Conservation (phyloP, 2,329 filamentous ascomycete genomes). For the Trichoderma brevicompactum region DNA sequence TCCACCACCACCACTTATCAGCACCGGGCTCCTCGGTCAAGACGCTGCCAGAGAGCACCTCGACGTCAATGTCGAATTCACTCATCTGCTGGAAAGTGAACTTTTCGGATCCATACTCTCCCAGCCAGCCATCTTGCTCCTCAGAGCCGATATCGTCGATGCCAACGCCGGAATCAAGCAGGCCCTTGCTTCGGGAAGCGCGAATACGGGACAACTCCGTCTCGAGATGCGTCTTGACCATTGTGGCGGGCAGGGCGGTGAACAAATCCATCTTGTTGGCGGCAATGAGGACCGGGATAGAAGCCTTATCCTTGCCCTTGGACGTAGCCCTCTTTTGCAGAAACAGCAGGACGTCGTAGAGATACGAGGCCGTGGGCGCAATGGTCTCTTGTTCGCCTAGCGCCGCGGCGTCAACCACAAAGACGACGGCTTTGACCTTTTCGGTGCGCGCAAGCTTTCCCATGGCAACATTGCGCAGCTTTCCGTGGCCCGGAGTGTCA, state of each 20-base stretch:
- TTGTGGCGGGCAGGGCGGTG: slow-evolving; percentile 78
- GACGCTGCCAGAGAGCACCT: slow-evolving; percentile 77
- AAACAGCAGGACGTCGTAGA: slow-evolving; percentile 84
- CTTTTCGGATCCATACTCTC: slow-evolving; percentile 74
- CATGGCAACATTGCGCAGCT: slow-evolving; percentile 76
- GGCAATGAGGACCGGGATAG: slow-evolving; percentile 78
- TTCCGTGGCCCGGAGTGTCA: slow-evolving; percentile 95
- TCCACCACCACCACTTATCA: slow-evolving; percentile 89
- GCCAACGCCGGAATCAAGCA: slow-evolving; percentile 80
- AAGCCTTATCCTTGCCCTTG: slow-evolving; percentile 40
- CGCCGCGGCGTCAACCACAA: slow-evolving; percentile 82
- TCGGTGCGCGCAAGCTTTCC: slow-evolving; percentile 49
- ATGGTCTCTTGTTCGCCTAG: slow-evolving; percentile 64
- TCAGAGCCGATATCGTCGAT: slow-evolving; percentile 63
- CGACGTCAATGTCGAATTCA: slow-evolving; percentile 79
- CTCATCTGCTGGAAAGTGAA: slow-evolving; percentile 84
- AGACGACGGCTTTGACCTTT: slow-evolving; percentile 75
- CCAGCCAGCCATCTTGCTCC: slow-evolving; percentile 84
- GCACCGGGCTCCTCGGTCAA: slow-evolving; percentile 69
- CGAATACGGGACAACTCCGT: slow-evolving; percentile 80
- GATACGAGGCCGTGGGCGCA: slow-evolving; percentile 76
- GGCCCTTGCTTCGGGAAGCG: slow-evolving; percentile 74
- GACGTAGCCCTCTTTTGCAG: slow-evolving; percentile 73
- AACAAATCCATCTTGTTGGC: slow-evolving; percentile 97
- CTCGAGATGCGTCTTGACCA: slow-evolving; percentile 78